Evolutionary conservation across 805 yeast species (phyloP).

Genomic region (Henningerozyma blattae): DNA sequence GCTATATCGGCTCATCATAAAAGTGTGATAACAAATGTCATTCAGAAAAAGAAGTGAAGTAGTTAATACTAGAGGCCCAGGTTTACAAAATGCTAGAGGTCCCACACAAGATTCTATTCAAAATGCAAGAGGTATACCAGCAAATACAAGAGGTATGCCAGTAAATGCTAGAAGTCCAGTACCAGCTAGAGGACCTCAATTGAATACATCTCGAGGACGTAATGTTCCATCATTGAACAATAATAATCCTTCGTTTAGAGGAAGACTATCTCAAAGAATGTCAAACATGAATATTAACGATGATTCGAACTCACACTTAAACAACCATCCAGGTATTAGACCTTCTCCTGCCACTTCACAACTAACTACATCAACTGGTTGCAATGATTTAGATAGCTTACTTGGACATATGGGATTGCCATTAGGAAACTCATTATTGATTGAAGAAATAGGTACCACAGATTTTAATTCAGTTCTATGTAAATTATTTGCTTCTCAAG

Average conservation of each 20-base stretch:
- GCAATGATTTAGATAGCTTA: constrained; percentile 59
- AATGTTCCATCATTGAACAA: too few species aligned
- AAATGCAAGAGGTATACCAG: too few species aligned
- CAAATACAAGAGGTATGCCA: not conserved
- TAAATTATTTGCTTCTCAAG: constrained; percentile 66
- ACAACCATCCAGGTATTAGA: constrained; percentile 43
- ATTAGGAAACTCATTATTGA: constrained; percentile 51
- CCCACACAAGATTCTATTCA: not conserved
- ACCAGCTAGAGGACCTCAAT: not conserved
- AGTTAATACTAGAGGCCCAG: constrained; percentile 4
- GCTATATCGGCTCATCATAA: not conserved
- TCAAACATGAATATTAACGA: too few species aligned
- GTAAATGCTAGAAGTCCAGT: not conserved
- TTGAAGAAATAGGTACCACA: constrained; percentile 81
- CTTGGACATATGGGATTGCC: constrained; percentile 82
- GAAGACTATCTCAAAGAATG: too few species aligned
- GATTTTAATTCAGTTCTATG: constrained; percentile 68
- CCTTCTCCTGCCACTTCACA: constrained; percentile 69
- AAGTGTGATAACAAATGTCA: constrained; percentile 30
- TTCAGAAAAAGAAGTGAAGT: constrained; percentile 49
- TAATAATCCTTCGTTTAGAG: too few species aligned
- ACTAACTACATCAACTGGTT: constrained; percentile 72
- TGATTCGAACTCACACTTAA: not conserved
- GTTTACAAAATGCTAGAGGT: not conserved
- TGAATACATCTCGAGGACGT: too few species aligned